Base-by-base conservation (phyloP, 139 green algal species). In the Chlamydomonas eustigma region DNA sequence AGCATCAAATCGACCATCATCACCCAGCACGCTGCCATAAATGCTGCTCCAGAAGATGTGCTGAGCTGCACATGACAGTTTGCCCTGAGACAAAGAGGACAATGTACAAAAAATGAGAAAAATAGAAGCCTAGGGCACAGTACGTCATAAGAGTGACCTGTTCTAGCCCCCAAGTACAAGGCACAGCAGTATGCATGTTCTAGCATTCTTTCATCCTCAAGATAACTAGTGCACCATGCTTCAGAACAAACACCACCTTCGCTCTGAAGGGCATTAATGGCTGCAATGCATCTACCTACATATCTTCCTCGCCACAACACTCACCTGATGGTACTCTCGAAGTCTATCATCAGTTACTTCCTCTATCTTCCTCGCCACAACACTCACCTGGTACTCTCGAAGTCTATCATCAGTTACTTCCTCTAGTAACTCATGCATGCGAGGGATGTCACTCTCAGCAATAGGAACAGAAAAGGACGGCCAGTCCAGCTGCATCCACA, bases 1-100 rank as follows among this genome's bases (percentile, higher is more conserved):
- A 0, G 80, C 80, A 63, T 85, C 80, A 50, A 82, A 85, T 25
- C 76, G 73, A 37, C 80, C 76, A 67, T 82, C 76, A 22, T 85
- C 80, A 0, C 80, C 80, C 22, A 82, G 66, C 30, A 85, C 70
- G 22, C 63, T 51, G 8, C 80, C 80, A 75, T 74, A 80, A 51
- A 85, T 44, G 67, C 25, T 76, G 73, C 67, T 78, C 71, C 74
- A 85, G 63, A 64, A 78, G 51, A 85, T 66, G 73, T 85, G 80
- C 51, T 73, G 66, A 4, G 37, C n/a, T 1, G 66, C 73, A 33
- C 80, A 85, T 2, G 51, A 51, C 52, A 85, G 44, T 18, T 18
- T 58, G 44, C 12, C 18, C 44, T 58, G 44, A 58, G 12, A 18
- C 12, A 18, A 58, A 18, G 12, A 12, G 18, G 44, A 58, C 12